These are phyloP conservation scores for Colletotrichum agaves DNA, from an alignment of 2,329 filamentous ascomycete species.

Conservation along the genomic window DNA sequence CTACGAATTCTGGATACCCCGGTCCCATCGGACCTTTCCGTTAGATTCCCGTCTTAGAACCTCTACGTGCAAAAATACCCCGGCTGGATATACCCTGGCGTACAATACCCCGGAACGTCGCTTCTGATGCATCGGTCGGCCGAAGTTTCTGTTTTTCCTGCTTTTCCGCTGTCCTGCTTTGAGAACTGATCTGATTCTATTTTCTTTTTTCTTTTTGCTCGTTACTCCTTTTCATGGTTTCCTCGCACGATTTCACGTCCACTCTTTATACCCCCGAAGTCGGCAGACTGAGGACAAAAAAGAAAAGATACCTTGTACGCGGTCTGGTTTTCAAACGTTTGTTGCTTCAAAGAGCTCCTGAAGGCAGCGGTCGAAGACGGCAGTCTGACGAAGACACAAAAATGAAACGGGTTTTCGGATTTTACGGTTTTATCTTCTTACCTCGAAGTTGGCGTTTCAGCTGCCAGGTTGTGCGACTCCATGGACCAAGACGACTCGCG, in stretches of 20 bases:
- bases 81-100: slow-evolving; percentile 75
- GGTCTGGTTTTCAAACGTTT: slow-evolving; percentile 26
- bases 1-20: slow-evolving; percentile 95
- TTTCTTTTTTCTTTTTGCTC: slow-evolving; percentile 37
- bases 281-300: slow-evolving; percentile 36
- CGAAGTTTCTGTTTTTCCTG: slow-evolving; percentile 47
- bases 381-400: slow-evolving; percentile 25
- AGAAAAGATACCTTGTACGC: slow-evolving; percentile 38
- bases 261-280: slow-evolving; percentile 40
- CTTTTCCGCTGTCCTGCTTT: slow-evolving; percentile 43
- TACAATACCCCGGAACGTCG: slow-evolving; percentile 63
- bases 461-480: not conserved
- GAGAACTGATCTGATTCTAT: slow-evolving; percentile 33
- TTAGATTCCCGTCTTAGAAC: slow-evolving; percentile 68
- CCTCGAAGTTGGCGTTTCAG: slow-evolving; percentile 9
- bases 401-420: slow-evolving; percentile 26
- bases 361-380: slow-evolving; percentile 1
- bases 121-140: slow-evolving; percentile 60
- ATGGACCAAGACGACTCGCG: not conserved
- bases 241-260: slow-evolving; percentile 38
- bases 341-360: slow-evolving; percentile 21
- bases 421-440: slow-evolving; percentile 8
- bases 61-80: slow-evolving; percentile 66
- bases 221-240: slow-evolving; percentile 39
- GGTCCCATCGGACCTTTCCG: slow-evolving; percentile 90